Base-by-base conservation (phyloP, 2,329 filamentous ascomycete genomes). In the Claviceps arundinis region DNA sequence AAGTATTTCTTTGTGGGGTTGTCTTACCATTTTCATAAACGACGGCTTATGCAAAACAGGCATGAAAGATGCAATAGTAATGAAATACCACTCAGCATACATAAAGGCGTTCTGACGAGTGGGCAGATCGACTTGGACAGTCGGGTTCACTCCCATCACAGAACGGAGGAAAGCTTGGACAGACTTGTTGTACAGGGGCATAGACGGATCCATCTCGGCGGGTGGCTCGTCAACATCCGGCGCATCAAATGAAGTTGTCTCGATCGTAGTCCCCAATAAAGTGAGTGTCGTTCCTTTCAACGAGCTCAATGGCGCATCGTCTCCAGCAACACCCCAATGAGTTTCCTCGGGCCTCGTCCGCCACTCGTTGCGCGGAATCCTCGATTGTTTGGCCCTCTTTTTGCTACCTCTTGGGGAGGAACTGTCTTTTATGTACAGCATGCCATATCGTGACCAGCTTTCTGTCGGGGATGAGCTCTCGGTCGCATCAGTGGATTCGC, bases 31-130 rank as follows among this genome's bases (percentile, higher is more conserved):
- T 48, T 73, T 70, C 71, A 87, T 76, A 57, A 89, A 86, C 2
- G 80, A 79, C 1, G 85, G 85, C 62, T 84, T 84, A 68, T 93
- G 85, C n/a, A 94, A 71, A 8, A 91, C 66, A 2, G 89, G 88
- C 11, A 83, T 70, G 63, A 88, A 93, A 2, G 81, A 76, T 58
- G 84, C 80, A 37, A 90, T 70, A 48, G 83, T 81, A 46, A 82
- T 71, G 54, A 93, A 87, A 62, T 86, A 94, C 81, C 83, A 89
- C 48, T 84, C 76, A 6, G 82, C 79, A 60, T 85, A 89, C 37
- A 75, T 80, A 50, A 85, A 77, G 37, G 83, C 83, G 49, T 86
- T 77, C 6, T 76, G 70, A 51, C 79, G 80, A 0, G 74, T 67
- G 2, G 88, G 88, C 37, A 91, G 68, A 1, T 77, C 74, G 11